Percentiles rank a stretch among this genome's conserved stretches.
Conservation (phyloP, 2,329 filamentous ascomycete species). For the Exophiala aquamarina region DNA sequence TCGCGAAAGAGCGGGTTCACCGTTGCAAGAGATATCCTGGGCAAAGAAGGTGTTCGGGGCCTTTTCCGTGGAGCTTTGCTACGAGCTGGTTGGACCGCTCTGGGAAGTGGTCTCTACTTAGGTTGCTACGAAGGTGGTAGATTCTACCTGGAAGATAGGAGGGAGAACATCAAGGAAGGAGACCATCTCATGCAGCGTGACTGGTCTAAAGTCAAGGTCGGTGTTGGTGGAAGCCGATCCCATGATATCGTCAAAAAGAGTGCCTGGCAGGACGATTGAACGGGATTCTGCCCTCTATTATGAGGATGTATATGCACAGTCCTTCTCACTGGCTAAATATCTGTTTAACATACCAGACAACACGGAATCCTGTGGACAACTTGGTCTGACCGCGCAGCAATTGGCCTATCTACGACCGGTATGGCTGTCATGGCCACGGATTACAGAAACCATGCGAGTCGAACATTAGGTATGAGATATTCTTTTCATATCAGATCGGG, state of each 20-base stretch:
- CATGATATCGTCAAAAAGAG: constrained; percentile 30
- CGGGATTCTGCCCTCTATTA: not conserved
- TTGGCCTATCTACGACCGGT: too few relatives aligned
- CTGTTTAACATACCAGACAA: too few relatives aligned
- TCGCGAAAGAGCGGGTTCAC: constrained; percentile 50
- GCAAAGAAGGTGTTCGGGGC: constrained; percentile 67
- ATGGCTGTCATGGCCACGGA: too few relatives aligned
- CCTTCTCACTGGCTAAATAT: too few relatives aligned
- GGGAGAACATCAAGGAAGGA: constrained; percentile 26
- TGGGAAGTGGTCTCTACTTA: constrained; percentile 81
- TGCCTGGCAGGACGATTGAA: constrained; percentile 30
- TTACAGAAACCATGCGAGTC: too few relatives aligned
- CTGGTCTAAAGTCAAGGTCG: constrained; percentile 28
- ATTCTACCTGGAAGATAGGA: constrained; percentile 51
- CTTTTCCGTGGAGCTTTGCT: constrained; percentile 72
- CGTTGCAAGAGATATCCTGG: constrained; percentile 65
- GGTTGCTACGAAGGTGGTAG: constrained; percentile 82
- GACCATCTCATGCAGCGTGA: constrained; percentile 26
- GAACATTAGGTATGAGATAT: too few relatives aligned
- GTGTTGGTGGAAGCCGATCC: constrained; percentile 28
- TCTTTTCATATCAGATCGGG: too few relatives aligned
- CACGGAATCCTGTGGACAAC: too few relatives aligned
- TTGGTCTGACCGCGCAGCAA: too few relatives aligned
- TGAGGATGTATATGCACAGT: too few relatives aligned
- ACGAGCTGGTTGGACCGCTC: constrained; percentile 74